phyloP scores from a whole-genome alignment of 441 rosid species.

The Metrosideros polymorpha region DNA sequence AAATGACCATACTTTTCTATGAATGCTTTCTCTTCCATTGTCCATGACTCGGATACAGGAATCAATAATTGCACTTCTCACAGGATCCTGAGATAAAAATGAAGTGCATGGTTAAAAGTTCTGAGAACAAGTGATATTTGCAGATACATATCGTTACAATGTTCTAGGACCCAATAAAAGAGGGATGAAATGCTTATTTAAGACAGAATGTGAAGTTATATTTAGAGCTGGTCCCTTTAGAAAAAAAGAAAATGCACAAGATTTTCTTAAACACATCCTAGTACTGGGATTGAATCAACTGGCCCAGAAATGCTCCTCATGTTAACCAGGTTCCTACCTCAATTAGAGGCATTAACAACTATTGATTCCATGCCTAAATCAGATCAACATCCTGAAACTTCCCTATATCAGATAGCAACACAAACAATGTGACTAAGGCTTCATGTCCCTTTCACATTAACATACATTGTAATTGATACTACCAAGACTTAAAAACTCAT shows the following conservation, averaged over 20 bases:
- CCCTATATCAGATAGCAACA: background rate
- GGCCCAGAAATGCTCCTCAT: background rate
- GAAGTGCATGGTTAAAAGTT: background rate
- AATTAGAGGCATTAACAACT: background rate
- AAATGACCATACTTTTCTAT: slow-evolving; percentile 52
- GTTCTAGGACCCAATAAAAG: background rate
- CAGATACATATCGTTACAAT: background rate
- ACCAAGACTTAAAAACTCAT: background rate
- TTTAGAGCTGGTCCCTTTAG: background rate
- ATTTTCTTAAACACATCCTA: background rate
- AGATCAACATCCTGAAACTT: background rate
- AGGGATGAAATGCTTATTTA: background rate
- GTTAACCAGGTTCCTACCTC: background rate
- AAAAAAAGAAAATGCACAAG: background rate
- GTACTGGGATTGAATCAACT: background rate
- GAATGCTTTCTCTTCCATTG: slow-evolving; percentile 91
- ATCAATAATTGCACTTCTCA: slow-evolving; percentile 77
- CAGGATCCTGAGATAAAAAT: slow-evolving; percentile 41
- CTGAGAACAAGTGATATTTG: background rate
- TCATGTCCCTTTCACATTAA: background rate
- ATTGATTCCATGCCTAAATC: background rate
- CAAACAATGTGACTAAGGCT: background rate
- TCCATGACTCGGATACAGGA: slow-evolving; percentile 92
- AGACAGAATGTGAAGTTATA: background rate
- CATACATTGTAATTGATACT: background rate